These are phyloP conservation scores for Pichia sp. DNA, from an alignment of 1,139 yeast species.

Conservation along the genomic window DNA sequence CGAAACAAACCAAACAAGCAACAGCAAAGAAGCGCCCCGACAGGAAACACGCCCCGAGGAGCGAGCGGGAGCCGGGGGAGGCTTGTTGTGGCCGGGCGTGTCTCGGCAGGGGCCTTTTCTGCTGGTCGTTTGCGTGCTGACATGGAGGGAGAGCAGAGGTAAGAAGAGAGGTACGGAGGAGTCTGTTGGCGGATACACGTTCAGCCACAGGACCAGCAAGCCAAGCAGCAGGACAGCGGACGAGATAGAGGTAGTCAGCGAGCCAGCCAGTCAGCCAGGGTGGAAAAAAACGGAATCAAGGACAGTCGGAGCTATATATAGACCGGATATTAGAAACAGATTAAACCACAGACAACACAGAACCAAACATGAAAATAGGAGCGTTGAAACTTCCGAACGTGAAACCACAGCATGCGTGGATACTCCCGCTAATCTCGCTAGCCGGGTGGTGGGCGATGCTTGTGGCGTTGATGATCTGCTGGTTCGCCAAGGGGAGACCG, in stretches of 20 bases:
- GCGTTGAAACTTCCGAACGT: conserved; percentile 23
- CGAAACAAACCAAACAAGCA: not conserved
- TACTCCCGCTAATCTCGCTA: conserved; percentile 54
- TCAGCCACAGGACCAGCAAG: too few relatives aligned
- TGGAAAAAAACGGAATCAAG: not conserved
- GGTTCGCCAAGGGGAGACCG: conserved; percentile 82
- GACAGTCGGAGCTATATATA: not conserved
- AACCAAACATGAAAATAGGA: conserved; percentile 21
- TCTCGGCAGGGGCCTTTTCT: too few relatives aligned
- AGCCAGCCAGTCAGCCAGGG: not conserved
- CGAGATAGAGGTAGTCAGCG: too few relatives aligned
- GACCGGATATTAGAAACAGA: not conserved
- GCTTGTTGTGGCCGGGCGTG: not conserved
- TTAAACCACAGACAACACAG: not conserved
- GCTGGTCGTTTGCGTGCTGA: too few relatives aligned
- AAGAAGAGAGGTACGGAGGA: too few relatives aligned
- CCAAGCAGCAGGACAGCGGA: too few relatives aligned
- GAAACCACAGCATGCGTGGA: conserved; percentile 31
- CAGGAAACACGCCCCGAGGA: not conserved
- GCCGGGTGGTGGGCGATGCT: conserved; percentile 77
- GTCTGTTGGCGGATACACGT: too few relatives aligned
- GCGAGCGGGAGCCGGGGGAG: not conserved
- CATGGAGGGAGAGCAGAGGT: too few relatives aligned
- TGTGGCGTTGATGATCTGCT: conserved; percentile 58
- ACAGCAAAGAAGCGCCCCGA: not conserved